phyloP scores from a whole-genome alignment of 495 filamentous ascomycete genomes.

The Pyrenula aspistea region DNA sequence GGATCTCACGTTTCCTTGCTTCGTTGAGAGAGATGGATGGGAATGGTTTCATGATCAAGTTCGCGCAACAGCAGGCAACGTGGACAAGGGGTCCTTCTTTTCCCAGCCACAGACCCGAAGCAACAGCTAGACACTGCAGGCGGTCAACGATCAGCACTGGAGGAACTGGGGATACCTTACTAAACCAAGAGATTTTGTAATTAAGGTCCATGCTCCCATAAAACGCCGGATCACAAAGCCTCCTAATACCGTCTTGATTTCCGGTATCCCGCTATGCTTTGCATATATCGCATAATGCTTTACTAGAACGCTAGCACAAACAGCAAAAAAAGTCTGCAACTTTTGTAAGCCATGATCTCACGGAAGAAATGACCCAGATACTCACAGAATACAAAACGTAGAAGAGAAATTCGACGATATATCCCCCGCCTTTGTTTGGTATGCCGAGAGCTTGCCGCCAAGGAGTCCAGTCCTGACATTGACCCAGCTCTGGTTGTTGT shows the following conservation, averaged over 20 bases:
- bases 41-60: constrained; percentile 87
- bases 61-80: constrained; percentile 95
- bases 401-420: constrained; percentile 74
- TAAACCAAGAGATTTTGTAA: constrained; percentile 84
- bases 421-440: constrained; percentile 52
- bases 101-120: constrained; percentile 94
- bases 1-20: constrained; percentile 89
- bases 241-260: constrained; percentile 93
- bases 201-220: constrained; percentile 83
- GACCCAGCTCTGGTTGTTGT: constrained; percentile 39
- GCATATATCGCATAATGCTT: constrained; percentile 77
- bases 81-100: constrained; percentile 97
- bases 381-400: constrained; percentile 72
- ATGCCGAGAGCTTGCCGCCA: constrained; percentile 70
- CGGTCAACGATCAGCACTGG: constrained; percentile 14
- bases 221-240: constrained; percentile 90
- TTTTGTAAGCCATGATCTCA: constrained; percentile 26
- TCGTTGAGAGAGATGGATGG: constrained; percentile 77
- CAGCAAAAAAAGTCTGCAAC: constrained; percentile 53
- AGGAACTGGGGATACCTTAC: constrained; percentile 31
- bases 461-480: constrained; percentile 74
- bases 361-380: not conserved
- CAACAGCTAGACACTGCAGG: constrained; percentile 74
- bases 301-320: constrained; percentile 67
- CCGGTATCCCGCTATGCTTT: constrained; percentile 92